These are phyloP conservation scores for Sesbania bispinosa DNA, from an alignment of 306 rosid genomes.

Conservation along the genomic window DNA sequence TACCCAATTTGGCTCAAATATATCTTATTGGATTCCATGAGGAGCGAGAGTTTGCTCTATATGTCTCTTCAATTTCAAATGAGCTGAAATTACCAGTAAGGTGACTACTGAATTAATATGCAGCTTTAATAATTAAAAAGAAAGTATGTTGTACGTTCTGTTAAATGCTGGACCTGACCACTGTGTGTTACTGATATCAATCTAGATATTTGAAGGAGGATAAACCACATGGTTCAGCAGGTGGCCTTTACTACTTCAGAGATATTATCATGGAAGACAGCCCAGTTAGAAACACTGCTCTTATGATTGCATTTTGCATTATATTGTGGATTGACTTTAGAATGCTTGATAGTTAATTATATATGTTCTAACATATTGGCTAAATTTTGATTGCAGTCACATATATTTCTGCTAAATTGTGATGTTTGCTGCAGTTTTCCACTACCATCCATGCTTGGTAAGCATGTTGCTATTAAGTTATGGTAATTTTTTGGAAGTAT, in stretches of 20 bases:
- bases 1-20: constrained; percentile 86
- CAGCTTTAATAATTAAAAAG: neutral
- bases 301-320: neutral
- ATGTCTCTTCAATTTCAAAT: constrained; percentile 87
- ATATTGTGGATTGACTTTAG: neutral
- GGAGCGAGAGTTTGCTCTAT: constrained; percentile 91
- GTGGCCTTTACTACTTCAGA: constrained; percentile 77
- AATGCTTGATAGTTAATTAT: neutral
- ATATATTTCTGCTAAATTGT: constrained; percentile 83
- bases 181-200: constrained; percentile 16
- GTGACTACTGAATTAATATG: constrained; percentile 35
- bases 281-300: constrained; percentile 56
- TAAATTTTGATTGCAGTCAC: constrained; percentile 63
- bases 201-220: constrained; percentile 94
- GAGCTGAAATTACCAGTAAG: constrained; percentile 94
- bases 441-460: constrained; percentile 79
- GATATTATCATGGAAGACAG: constrained; percentile 87
- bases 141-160: neutral
- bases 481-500: neutral
- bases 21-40: constrained; percentile 86
- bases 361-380: constrained; percentile 2
- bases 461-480: constrained; percentile 31
- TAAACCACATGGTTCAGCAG: constrained; percentile 96
- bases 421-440: constrained; percentile 99
- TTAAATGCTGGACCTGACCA: constrained; percentile 16